These are phyloP conservation scores for Rhinocladiella mackenziei DNA, from an alignment of 2,329 filamentous ascomycete genomes.

Conservation along the genomic window DNA sequence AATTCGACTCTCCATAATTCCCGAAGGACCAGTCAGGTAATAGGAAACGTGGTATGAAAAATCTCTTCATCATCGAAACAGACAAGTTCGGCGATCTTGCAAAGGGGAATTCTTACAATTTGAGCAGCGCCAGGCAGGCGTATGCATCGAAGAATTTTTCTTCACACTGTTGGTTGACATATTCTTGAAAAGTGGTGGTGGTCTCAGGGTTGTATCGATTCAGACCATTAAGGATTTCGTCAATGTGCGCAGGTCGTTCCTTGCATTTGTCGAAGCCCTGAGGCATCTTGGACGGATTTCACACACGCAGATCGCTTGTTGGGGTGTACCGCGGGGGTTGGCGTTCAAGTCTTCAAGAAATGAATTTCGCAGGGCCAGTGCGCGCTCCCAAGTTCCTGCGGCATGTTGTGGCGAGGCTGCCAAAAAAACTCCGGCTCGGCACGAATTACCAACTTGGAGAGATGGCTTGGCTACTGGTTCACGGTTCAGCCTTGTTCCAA, in stretches of 20 bases:
- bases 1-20: conserved; percentile 62
- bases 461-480: no score
- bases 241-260: conserved; percentile 87
- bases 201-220: conserved; percentile 99
- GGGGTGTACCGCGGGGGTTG: neutral
- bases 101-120: conserved; percentile 68
- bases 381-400: neutral
- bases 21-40: conserved; percentile 71
- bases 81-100: no score
- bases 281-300: conserved; percentile 28
- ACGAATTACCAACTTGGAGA: no score
- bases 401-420: conserved; percentile 11
- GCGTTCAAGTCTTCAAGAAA: neutral
- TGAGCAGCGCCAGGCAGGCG: conserved; percentile 90
- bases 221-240: conserved; percentile 89
- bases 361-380: conserved; percentile 16
- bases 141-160: conserved; percentile 92
- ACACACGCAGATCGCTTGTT: no score
- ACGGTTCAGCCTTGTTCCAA: no score
- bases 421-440: neutral
- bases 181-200: conserved; percentile 86
- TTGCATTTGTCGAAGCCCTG: conserved; percentile 76
- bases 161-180: conserved; percentile 92
- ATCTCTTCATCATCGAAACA: conserved; percentile 64
- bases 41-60: conserved; percentile 84